Evolutionary conservation across 129 eudicot genomes (phyloP), one percentile per base, ranked within the genome.

Genomic region (Tagetes erecta): DNA sequence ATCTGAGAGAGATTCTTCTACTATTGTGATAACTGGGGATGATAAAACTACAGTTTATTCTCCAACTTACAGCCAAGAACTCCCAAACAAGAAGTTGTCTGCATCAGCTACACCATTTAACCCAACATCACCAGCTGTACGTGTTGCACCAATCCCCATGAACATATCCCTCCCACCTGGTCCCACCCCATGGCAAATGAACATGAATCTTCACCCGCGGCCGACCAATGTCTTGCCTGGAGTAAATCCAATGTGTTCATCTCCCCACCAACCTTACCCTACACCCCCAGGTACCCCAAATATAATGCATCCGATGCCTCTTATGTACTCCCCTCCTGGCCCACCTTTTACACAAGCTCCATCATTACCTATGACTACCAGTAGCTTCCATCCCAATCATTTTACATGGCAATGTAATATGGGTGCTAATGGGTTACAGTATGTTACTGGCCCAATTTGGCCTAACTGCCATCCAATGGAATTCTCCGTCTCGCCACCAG

Each of bases 251-350:
- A 76, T 88, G 87, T 72, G 88, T 72, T 80, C 97, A 40, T 80
- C 92, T 35, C 94, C 94, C 78, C 98, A 84, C 82, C 95, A 86
- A 80, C 85, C 88, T 12, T 94, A 83, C 81, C 97, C 97, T 52
- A 91, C 97, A 62, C 88, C 99, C 45, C 96, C 99, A n/a, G 82
- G 80, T 13, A 95, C 97, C 73, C 99, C 97, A 60, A 95, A 82
- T 74, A 80, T 91, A 80, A 95, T 94, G 51, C 99, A 86, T 80
- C 86, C 92, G 1, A 65, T 91, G 75, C 96, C 93, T 27, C 81
- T 94, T 73, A 76, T 94, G 83, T 94, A 88, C 84, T 96, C 98
- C 38, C 90, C 98, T 52, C 87, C 99, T 27, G 91, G 70, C 44
- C 90, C 98, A 40, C 88, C 99, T 11, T 95, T 68, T 78, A 83